phyloP scores from a whole-genome alignment of 2,329 filamentous ascomycete genomes.

The Orbilia ellipsospora region DNA sequence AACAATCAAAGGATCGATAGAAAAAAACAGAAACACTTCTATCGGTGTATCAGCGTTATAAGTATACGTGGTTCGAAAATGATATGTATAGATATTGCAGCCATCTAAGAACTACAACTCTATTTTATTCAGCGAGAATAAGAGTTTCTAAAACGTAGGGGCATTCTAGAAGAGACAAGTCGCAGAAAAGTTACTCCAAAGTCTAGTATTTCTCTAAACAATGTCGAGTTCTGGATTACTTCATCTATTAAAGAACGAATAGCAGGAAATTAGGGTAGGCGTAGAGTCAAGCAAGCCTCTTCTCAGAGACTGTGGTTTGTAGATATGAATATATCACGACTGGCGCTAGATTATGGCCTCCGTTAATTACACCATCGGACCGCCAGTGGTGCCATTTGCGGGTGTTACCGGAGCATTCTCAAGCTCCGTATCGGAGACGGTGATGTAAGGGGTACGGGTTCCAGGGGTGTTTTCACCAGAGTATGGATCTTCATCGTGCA shows the following conservation, averaged over 20 bases:
- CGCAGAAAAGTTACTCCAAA: neutral
- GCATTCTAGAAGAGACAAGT: constrained; percentile 7
- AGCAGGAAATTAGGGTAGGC: neutral
- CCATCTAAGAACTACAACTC: too few species aligned
- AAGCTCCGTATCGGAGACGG: constrained; percentile 43
- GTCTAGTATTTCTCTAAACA: constrained; percentile 45
- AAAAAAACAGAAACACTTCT: constrained; percentile 20
- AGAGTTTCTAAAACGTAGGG: constrained; percentile 1
- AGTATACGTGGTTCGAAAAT: neutral
- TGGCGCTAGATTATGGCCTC: constrained; percentile 33
- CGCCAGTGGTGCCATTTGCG: constrained; percentile 41
- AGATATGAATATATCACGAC: constrained; percentile 18
- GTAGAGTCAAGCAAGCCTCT: neutral
- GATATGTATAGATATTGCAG: neutral
- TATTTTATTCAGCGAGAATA: neutral
- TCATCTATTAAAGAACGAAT: neutral
- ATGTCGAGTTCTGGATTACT: neutral
- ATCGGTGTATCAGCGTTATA: neutral
- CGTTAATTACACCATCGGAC: constrained; percentile 40
- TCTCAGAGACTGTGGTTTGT: constrained; percentile 38
- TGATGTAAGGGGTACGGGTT: constrained; percentile 44
- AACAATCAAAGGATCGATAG: too few species aligned
- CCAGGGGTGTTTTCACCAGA: constrained; percentile 53
- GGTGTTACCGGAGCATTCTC: constrained; percentile 27
- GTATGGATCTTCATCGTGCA: constrained; percentile 51